Percentiles rank a stretch among this genome's conserved stretches.
Conservation (phyloP, 1,284 basidiomycete genomes). For the Leucoagaricus sp. region DNA sequence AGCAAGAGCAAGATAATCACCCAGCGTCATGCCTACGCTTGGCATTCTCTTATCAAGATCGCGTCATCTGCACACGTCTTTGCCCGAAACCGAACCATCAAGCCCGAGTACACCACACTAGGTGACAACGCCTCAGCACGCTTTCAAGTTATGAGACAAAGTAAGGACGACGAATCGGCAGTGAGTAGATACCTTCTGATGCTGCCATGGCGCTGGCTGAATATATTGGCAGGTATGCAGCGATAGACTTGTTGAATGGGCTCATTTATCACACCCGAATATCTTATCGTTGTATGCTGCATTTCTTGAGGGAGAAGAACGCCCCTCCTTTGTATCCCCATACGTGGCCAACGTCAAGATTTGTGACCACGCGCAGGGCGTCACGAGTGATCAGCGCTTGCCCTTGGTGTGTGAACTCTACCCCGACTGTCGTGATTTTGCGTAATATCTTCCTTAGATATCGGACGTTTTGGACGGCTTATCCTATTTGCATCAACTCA, state of each 20-base stretch:
- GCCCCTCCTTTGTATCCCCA: neutral
- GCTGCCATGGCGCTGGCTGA: too few relatives aligned
- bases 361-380: neutral
- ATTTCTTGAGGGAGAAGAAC: neutral
- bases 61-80: neutral
- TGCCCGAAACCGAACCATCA: neutral
- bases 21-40: neutral
- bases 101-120: neutral
- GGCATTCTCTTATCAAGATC: neutral
- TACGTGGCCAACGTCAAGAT: neutral
- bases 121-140: neutral
- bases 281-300: neutral
- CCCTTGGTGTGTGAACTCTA: neutral
- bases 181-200: too few relatives aligned
- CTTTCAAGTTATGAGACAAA: neutral
- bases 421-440: neutral
- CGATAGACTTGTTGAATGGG: neutral
- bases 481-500: neutral
- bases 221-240: neutral
- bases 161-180: neutral
- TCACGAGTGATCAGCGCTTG: neutral
- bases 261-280: neutral
- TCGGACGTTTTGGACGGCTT: neutral
- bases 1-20: neutral
- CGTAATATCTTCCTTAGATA: neutral